A percentile compares a stretch with the other conserved stretches of the same genome.
phyloP scores from a whole-genome alignment of 1,139 yeast species.

The Suhomyces coccinellae region DNA sequence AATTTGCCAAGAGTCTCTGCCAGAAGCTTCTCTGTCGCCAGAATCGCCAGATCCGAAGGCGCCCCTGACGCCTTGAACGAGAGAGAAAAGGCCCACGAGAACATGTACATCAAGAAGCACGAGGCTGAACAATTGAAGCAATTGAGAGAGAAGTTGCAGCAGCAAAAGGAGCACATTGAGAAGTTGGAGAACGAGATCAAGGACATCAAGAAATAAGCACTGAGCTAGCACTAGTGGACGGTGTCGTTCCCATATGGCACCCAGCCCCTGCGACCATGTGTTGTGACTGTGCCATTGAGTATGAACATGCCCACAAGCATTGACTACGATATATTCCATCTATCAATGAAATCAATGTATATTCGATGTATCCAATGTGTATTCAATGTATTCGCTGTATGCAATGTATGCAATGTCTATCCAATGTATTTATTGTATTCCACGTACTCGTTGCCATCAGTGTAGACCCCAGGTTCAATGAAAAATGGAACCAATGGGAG shows the following conservation, averaged over 20 bases:
- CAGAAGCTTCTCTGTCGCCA: slow-evolving; percentile 43
- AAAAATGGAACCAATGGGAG: background rate
- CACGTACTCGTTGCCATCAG: no score
- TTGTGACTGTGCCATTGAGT: no score
- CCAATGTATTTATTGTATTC: background rate
- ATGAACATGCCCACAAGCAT: no score
- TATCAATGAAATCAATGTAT: no score
- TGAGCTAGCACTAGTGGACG: background rate
- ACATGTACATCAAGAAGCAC: slow-evolving; percentile 45
- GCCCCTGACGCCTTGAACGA: slow-evolving; percentile 39
- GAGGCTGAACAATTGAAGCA: slow-evolving; percentile 51
- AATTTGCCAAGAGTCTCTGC: slow-evolving; percentile 28
- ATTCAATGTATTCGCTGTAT: no score
- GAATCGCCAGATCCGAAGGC: slow-evolving; percentile 32
- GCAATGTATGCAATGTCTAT: background rate
- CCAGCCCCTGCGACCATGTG: no score
- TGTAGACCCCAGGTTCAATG: background rate
- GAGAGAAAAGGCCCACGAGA: slow-evolving; percentile 49
- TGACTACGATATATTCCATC: no score
- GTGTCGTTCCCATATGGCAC: background rate
- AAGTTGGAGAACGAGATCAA: slow-evolving; percentile 45
- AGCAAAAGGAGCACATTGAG: slow-evolving; percentile 47
- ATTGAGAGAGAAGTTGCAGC: slow-evolving; percentile 46
- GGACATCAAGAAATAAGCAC: slow-evolving; percentile 33
- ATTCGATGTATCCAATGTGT: no score